Evolutionary conservation across 768 basidiomycete species (phyloP), one percentile per base, ranked within the genome.

Genomic region (Strobilomyces dryophilus): DNA sequence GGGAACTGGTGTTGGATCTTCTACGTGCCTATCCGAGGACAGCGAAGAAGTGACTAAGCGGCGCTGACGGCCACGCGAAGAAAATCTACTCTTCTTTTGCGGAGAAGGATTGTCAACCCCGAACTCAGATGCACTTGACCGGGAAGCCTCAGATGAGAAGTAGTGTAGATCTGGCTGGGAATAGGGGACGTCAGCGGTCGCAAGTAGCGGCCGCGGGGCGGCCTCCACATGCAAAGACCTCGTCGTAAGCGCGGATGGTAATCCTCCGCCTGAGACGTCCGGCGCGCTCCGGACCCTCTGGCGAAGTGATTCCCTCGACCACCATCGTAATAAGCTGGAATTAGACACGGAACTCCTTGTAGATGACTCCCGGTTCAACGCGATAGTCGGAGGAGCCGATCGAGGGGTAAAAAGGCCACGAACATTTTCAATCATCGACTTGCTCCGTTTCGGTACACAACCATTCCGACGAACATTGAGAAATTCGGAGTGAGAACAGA

Each of bases 381-480:
- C 58, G 32, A 68, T 57, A 42, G 69, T 61, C 6, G 79, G 73
- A 15, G 79, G 76, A 14, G 62, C 52, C 5, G 80, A 67, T 1
- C 77, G 79, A 47, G 80, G 72, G 26, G 73, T 68, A 59, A 88
- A 85, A 48, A 88, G 72, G 18, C 74, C 80, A 59, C 76, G 79
- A 51, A 87, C 80, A 58, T 82, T 84, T 57, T 78, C 81, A 44
- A 83, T 79, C 67, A 88, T 75, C 14, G 81, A 83, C 26, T 77
- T 72, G 46, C 75, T 69, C 39, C 77, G 72, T 56, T 76, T 76
- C 11, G 76, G 77, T 24, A 56, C 59, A 45, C 51, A 68, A 43
- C 58, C 58, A n/a, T 58, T 60, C 40, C 47, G 63, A 45, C 45
- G 58, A 26, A 53, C 56, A 39, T 51, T 53, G 67, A 56, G 62